Percentiles rank a stretch among this genome's conserved stretches.
Conservation (phyloP, 1,284 basidiomycete species). For the Mycena citricolor region DNA sequence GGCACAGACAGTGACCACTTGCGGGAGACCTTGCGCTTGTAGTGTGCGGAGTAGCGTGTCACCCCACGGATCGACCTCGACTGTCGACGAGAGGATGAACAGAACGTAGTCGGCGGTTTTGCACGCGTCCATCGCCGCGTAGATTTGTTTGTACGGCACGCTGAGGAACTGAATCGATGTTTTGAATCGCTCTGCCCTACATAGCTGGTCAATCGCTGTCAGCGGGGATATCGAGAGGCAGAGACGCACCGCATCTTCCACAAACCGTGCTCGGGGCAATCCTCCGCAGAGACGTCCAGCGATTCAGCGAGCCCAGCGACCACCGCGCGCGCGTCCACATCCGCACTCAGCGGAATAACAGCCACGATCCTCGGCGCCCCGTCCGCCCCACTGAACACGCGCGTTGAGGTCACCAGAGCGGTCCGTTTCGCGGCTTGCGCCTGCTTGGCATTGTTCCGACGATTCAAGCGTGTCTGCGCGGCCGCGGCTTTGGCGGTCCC, state of each 20-base stretch:
- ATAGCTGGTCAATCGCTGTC: conserved; percentile 2
- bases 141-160: conserved; percentile 69
- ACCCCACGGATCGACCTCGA: conserved; percentile 86
- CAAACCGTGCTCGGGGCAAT: conserved; percentile 51
- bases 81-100: conserved; percentile 76
- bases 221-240: background rate
- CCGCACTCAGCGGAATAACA: conserved; percentile 73
- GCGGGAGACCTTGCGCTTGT: conserved; percentile 78
- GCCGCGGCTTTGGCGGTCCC: conserved; percentile 37
- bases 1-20: conserved; percentile 65
- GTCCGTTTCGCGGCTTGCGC: conserved; percentile 70
- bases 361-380: conserved; percentile 81
- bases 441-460: conserved; percentile 82
- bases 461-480: conserved; percentile 65
- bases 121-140: conserved; percentile 82
- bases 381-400: conserved; percentile 75
- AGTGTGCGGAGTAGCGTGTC: conserved; percentile 89
- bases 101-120: conserved; percentile 92
- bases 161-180: conserved; percentile 86
- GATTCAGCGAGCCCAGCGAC: conserved; percentile 65
- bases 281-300: conserved; percentile 57
- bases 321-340: conserved; percentile 55
- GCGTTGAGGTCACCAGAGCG: conserved; percentile 65
- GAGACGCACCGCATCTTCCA: conserved; percentile 66
- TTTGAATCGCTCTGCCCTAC: conserved; percentile 82